These are phyloP conservation scores for Dictyostelium citrinum DNA, from an alignment of 78 protist genomes.

Conservation along the genomic window DNA sequence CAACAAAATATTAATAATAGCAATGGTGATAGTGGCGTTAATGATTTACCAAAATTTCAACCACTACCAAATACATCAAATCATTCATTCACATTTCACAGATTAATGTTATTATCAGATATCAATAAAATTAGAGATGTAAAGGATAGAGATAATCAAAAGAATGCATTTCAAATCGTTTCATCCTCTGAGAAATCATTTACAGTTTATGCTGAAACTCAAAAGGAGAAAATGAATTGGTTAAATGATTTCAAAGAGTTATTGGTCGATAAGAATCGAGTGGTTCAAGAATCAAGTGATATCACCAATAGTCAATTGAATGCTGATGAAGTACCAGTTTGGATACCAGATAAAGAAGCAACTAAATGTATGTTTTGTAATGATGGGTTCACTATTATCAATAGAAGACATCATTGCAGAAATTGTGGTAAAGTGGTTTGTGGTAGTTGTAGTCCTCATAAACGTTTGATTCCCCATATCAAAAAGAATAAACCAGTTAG, in stretches of 20 bases:
- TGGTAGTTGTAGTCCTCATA: slow-evolving; percentile 62
- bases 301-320: neutral
- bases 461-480: slow-evolving; percentile 1
- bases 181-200: slow-evolving; percentile 65
- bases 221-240: slow-evolving; percentile 66
- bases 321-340: slow-evolving; percentile 64
- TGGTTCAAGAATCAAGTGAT: neutral
- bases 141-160: slow-evolving; percentile 47
- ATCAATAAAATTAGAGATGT: slow-evolving; percentile 56
- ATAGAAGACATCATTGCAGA: slow-evolving; percentile 81
- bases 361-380: slow-evolving; percentile 72
- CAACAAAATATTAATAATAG: neutral
- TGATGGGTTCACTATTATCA: slow-evolving; percentile 61
- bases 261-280: neutral
- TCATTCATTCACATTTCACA: slow-evolving; percentile 33
- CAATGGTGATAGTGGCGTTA: neutral
- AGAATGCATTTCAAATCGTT: slow-evolving; percentile 77
- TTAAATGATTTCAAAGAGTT: slow-evolving; percentile 35
- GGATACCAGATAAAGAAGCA: slow-evolving; percentile 79
- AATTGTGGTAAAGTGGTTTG: slow-evolving; percentile 83
- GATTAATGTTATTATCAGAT: slow-evolving; percentile 23
- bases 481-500: slow-evolving; percentile 55
- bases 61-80: neutral
- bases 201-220: slow-evolving; percentile 55
- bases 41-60: neutral